Conservation (phyloP, 1,284 basidiomycete genomes). For the Ustilago shanxiensis region DNA sequence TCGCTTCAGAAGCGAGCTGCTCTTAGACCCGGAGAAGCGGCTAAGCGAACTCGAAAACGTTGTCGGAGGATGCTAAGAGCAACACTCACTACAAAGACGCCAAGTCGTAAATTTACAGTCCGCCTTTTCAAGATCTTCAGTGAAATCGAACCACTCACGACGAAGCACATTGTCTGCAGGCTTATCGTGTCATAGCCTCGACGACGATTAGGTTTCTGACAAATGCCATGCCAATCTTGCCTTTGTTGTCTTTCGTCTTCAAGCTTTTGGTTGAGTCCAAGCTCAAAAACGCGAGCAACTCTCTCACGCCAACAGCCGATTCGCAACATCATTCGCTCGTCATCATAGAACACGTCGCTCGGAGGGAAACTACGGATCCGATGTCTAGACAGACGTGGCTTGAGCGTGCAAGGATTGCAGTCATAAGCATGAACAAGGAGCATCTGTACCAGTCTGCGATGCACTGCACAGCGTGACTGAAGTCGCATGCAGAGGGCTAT, state of each 20-base stretch:
- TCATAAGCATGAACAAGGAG: neutral
- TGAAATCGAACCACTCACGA: neutral
- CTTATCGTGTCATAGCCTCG: neutral
- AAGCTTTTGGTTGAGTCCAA: neutral
- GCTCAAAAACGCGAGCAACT: neutral
- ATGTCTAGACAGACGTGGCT: neutral
- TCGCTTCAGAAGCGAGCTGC: slow-evolving; percentile 3
- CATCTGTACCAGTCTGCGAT: neutral
- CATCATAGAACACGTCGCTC: slow-evolving; percentile 17
- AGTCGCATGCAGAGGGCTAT: slow-evolving; percentile 1
- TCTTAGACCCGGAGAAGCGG: slow-evolving; percentile 21
- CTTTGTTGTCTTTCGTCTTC: neutral
- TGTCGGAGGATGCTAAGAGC: neutral
- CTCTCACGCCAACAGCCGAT: neutral
- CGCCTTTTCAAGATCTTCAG: neutral
- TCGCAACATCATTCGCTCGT: slow-evolving; percentile 8
- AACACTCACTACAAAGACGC: neutral
- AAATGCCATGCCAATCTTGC: slow-evolving; percentile 1
- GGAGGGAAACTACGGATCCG: no score
- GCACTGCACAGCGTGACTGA: neutral
- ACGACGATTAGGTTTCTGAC: neutral
- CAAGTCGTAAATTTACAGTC: slow-evolving; percentile 16
- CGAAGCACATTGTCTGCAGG: neutral
- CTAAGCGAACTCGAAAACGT: slow-evolving; percentile 1
- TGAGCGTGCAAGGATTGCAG: neutral